Percentiles rank a stretch among this genome's conserved stretches.
Conservation (phyloP, 2,329 filamentous ascomycete species). For the Paraphoma sp. region DNA sequence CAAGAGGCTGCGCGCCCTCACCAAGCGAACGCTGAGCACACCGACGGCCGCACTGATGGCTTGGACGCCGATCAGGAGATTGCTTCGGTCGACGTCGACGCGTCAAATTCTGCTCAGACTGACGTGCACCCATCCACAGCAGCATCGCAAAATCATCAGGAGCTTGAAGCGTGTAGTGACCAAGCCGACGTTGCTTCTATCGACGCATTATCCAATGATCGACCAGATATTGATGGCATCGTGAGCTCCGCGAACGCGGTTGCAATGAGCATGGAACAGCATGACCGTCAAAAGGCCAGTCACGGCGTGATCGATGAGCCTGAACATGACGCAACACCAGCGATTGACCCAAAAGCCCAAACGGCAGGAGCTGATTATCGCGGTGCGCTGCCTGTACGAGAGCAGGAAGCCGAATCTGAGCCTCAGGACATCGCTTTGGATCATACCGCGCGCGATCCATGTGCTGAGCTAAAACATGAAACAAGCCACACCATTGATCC, state of each 20-base stretch:
- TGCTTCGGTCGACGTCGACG: slow-evolving; percentile 15
- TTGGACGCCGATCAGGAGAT: slow-evolving; percentile 17
- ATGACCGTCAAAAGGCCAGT: not conserved
- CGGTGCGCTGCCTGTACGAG: not conserved
- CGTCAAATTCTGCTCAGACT: slow-evolving; percentile 10
- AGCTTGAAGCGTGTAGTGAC: not conserved
- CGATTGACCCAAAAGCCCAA: not conserved
- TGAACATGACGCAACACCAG: not conserved
- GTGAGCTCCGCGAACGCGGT: not conserved
- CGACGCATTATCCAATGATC: not conserved
- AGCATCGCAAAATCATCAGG: not conserved
- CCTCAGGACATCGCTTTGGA: not conserved
- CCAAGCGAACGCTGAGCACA: slow-evolving; percentile 17
- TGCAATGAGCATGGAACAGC: not conserved
- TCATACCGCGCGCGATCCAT: not conserved
- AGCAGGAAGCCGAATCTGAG: not conserved
- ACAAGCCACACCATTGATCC: not conserved
- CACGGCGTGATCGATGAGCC: not conserved
- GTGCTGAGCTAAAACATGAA: not conserved
- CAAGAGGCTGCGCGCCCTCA: slow-evolving; percentile 10
- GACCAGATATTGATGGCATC: not conserved
- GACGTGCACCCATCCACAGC: slow-evolving; percentile 10
- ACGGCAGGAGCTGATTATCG: not conserved
- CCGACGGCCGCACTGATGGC: slow-evolving; percentile 10
- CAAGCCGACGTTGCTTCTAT: not conserved